Base-by-base conservation (phyloP, 2,329 filamentous ascomycete species). In the Penicillium sp. region DNA sequence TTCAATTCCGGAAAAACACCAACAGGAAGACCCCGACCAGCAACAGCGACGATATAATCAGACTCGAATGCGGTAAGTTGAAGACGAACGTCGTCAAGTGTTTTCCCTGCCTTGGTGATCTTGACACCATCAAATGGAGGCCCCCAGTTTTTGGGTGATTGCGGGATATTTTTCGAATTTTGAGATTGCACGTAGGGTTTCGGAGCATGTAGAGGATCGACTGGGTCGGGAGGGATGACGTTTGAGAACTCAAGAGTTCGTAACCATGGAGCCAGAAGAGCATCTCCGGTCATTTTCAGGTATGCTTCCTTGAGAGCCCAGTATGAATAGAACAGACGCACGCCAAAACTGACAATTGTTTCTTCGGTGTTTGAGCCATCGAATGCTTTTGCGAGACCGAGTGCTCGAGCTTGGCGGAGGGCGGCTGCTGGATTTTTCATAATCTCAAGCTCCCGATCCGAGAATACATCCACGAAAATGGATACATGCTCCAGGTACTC, bases 281-380 rank as follows among this genome's bases (percentile, higher is more conserved):
- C 86, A 66, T 88, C 85, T 7, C 86, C 86, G 4, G 84, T 84
- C 67, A 88, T 82, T 74, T 88, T 88, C 68, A 88, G 83, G 70
- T 87, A 88, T 1, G 86, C 84, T 66, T 88, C 86, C 66, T 88
- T 88, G 55, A 86, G 80, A 63, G 82, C 84, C 82, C 85, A 88
- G 66, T 82, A 86, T 0, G 84, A 81, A 62, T 87, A 88, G 68
- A 88, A 88, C 1, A 84, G 76, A 0, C 86, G 77, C 21, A 87
- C 68, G 49, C 86, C 84, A 19, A 82, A 80, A 35, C 78, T n/a
- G 85, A 78, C 42, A 80, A 63, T 67, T 63, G 56, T 46, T 56
- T 61, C 35, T 66, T 67, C 39, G 27, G 21, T 26, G 37, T 49
- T 11, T 45, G 48, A 21, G 14, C 43, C 50, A 11, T 45, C 16